Evolutionary conservation across 2,329 filamentous ascomycete genomes (phyloP).

Genomic region (Fusarium pseudograminearum): DNA sequence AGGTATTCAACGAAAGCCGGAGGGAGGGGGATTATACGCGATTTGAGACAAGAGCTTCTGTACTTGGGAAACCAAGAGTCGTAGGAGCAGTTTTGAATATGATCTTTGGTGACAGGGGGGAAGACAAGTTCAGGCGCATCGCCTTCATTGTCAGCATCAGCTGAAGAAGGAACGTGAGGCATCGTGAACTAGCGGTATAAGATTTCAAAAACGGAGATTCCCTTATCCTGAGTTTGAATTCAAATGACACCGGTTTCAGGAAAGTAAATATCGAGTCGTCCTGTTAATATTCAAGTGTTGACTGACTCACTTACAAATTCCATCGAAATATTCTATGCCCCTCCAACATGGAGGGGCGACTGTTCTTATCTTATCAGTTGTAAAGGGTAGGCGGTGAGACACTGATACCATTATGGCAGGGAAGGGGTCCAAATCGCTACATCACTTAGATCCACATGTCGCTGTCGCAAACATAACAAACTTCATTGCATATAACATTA

Average conservation of each 20-base stretch:
- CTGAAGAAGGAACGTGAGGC: conserved; percentile 51
- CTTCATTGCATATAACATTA: conserved; percentile 4
- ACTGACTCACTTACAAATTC: conserved; percentile 44
- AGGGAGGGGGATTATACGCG: conserved; percentile 83
- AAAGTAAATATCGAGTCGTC: neutral
- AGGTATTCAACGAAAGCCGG: conserved; percentile 85
- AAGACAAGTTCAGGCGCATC: conserved; percentile 68
- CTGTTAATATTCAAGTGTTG: conserved; percentile 20
- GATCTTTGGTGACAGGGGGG: conserved; percentile 83
- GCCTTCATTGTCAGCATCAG: conserved; percentile 9
- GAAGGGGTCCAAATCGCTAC: conserved; percentile 22
- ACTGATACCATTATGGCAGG: conserved; percentile 2
- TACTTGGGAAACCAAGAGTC: conserved; percentile 92
- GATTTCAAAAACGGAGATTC: neutral
- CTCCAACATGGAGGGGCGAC: conserved; percentile 37
- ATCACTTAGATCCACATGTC: conserved; percentile 32
- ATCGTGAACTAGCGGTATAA: conserved; percentile 35
- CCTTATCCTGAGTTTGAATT: neutral
- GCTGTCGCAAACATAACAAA: conserved; percentile 17
- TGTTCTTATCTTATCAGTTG: conserved; percentile 32
- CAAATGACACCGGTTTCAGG: neutral
- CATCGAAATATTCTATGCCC: conserved; percentile 37
- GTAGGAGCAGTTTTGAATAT: conserved; percentile 95
- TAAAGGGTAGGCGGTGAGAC: conserved; percentile 18
- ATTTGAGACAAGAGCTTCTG: conserved; percentile 83